Base-by-base conservation (phyloP, 2,329 filamentous ascomycete genomes). In the Ceratocystis cubensis region DNA sequence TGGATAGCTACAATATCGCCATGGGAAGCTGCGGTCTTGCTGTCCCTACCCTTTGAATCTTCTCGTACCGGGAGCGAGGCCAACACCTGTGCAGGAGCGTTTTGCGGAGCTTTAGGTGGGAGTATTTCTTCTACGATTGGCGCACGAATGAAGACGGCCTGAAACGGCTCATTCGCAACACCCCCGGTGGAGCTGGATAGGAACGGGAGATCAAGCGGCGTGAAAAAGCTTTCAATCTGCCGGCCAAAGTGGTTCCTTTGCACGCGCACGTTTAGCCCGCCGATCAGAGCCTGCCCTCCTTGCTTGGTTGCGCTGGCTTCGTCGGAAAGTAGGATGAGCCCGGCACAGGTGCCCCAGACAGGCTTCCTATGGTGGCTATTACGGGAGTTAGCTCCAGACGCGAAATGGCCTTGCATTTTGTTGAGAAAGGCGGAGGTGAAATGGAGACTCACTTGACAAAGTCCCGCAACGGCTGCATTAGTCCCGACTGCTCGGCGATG, bases 331-430 rank as follows among this genome's bases (percentile, higher is more conserved):
- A 97, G 79, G 71, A 99, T 96, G 67, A 97, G 82, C 8, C 94
- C 94, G 13, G 94, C 94, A 75, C 94, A 99, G 22, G 94, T 97
- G 66, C 94, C 94, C 93, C 93, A 99, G 28, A 88, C 89, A 10
- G 92, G 92, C 71, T 88, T 91, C 70, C 88, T 84, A 64, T 84
- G 78, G 50, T 89, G 79, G 73, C 89, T 93, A 70, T 50, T 41
- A 22, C n/a, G 50, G 13, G 50, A n/a, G 37, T 59, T 41, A 53
- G 22, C 28, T 41, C 20, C 41, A 41, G 30, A 50, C 28, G 8
- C 2, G 25, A 28, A 25, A 33, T 30, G n/a, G 20, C 17, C 22
- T 17, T 37, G 33, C 37, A 45, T 57, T 61, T 44, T 30, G 30
- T 13, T 2, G 62, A 66, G 41, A 53, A 20, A 63, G 20, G n/a